phyloP scores from a whole-genome alignment of 1,139 yeast species.

The Tardiomyces depauwii region DNA sequence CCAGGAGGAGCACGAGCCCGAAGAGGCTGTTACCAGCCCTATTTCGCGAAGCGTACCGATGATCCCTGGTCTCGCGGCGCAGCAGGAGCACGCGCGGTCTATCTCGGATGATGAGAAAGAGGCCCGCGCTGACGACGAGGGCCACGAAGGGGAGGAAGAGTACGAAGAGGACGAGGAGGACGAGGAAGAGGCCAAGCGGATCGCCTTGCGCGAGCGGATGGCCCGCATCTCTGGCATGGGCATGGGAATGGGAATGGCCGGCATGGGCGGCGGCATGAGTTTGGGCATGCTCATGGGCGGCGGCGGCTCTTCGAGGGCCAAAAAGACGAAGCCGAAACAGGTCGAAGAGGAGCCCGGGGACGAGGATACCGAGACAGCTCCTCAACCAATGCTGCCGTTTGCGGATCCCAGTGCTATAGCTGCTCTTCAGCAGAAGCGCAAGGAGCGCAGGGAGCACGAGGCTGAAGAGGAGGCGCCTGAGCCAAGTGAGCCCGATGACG shows the following conservation, averaged over 20 bases:
- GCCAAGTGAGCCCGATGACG: neutral
- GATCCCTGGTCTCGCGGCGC: no score
- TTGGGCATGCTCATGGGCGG: conserved; percentile 33
- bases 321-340: conserved; percentile 19
- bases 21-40: no score
- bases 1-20: no score
- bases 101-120: neutral
- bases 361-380: conserved; percentile 5
- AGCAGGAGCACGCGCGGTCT: neutral
- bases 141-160: conserved; percentile 19
- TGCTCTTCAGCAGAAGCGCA: conserved; percentile 14
- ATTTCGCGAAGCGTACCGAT: no score
- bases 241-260: conserved; percentile 73
- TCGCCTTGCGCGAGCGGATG: conserved; percentile 84
- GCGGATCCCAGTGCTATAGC: conserved; percentile 28
- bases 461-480: conserved; percentile 11
- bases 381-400: conserved; percentile 26
- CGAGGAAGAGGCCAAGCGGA: conserved; percentile 69
- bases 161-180: conserved; percentile 42
- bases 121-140: conserved; percentile 14
- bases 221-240: conserved; percentile 69
- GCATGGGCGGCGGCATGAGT: conserved; percentile 64
- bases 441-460: conserved; percentile 6
- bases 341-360: conserved; percentile 5
- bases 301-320: conserved; percentile 15